Base-by-base conservation (phyloP, 1,284 basidiomycete genomes). In the Pseudozyma sp. region DNA sequence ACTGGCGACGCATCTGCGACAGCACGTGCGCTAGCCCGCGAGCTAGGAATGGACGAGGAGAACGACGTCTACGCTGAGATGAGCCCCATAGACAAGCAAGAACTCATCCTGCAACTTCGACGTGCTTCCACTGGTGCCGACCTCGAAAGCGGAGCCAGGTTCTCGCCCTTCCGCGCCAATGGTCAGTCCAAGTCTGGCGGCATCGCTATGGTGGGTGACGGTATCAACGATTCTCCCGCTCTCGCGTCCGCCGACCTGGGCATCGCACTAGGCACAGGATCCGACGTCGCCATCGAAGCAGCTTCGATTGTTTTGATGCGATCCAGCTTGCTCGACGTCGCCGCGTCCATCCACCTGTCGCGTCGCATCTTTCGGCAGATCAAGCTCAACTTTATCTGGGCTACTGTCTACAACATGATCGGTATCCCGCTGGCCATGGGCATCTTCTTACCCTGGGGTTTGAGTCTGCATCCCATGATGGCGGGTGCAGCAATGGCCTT, bases 381-480 rank as follows among this genome's bases (percentile, higher is more conserved):
- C 87, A 89, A 84, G 87, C 63, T 90, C 90, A 84, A 85, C 62
- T 84, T 80, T 35, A 45, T 82, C 54, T 84, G 84, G 85, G 84
- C 84, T 6, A 85, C 82, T 14, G 64, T 82, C 50, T 98, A 99
- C 87, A 98, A 99, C 84, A 79, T 97, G 29, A 86, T 97, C 66
- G 93, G 95, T 72, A 95, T 99, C 61, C 97, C 97, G n/a, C 89
- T 99, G 40, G 97, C 97, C 13, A 99, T 99, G 97, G 97, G 97
- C 46, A 75, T 98, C 51, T 91, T 99, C 85, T 87, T 99, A 14
- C 97, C 97, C 0, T 90, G 94, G 86, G 94, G 94, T 7, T 80
- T 95, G 39, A 93, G 94, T 85, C 89, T 99, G 82, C 97, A 96
- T 80, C 97, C 97, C 3, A 99, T 99, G 96, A 91, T 95, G 87